These are phyloP conservation scores for Ustilago tritici DNA, from an alignment of 1,284 basidiomycete genomes.

Conservation along the genomic window DNA sequence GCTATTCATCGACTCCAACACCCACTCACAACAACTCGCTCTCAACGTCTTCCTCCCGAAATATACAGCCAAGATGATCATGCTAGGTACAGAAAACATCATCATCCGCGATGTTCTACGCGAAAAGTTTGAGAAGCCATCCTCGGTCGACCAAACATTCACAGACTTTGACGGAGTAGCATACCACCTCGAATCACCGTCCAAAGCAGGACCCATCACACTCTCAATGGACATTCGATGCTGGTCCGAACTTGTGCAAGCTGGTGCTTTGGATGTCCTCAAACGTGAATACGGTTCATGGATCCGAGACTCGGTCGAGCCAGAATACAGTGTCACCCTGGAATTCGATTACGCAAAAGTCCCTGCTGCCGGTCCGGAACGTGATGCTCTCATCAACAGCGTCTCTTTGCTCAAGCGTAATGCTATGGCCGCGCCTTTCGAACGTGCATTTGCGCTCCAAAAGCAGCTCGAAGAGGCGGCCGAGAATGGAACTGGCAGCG, in stretches of 20 bases:
- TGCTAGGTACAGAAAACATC: conserved; percentile 72
- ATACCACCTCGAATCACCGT: conserved; percentile 85
- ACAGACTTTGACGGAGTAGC: conserved; percentile 98
- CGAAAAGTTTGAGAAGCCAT: conserved; percentile 91
- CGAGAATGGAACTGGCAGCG: conserved; percentile 71
- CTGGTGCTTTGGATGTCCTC: conserved; percentile 86
- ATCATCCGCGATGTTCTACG: conserved; percentile 90
- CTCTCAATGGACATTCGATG: conserved; percentile 95
- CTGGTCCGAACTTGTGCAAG: conserved; percentile 91
- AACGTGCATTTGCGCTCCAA: conserved; percentile 87
- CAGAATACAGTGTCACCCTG: conserved; percentile 90
- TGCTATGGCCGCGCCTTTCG: conserved; percentile 93
- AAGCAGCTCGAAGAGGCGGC: conserved; percentile 81
- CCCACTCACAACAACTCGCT: not conserved
- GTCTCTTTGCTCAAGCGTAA: conserved; percentile 91
- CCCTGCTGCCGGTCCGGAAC: conserved; percentile 76
- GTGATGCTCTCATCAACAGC: conserved; percentile 78
- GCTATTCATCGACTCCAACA: not conserved
- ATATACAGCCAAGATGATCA: conserved; percentile 59
- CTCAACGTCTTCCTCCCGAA: no score
- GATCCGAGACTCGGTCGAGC: conserved; percentile 76
- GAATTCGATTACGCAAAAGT: conserved; percentile 86
- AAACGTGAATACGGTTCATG: conserved; percentile 85
- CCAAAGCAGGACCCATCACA: conserved; percentile 77
- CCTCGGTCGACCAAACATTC: conserved; percentile 91